Conservation (phyloP, 805 yeast species). For the Alloascoidea hylecoeti region DNA sequence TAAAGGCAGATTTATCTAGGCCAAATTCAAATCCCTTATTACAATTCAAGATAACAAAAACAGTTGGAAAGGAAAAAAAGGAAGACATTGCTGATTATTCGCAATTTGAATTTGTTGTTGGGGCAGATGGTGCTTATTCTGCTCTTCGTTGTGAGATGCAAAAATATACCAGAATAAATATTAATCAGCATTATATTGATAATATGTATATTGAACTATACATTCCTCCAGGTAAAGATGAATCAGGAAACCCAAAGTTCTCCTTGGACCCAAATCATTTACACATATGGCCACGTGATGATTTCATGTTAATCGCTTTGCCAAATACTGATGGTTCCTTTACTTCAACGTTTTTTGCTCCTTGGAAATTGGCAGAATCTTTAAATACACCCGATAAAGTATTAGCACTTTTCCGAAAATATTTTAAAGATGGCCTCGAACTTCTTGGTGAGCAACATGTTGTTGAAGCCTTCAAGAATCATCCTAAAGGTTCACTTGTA, state of each 20-base stretch:
- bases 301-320: conserved; percentile 81
- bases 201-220: conserved; percentile 71
- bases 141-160: conserved; percentile 57
- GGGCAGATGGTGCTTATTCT: conserved; percentile 82
- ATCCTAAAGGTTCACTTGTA: conserved; percentile 71
- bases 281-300: conserved; percentile 86
- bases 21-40: conserved; percentile 12
- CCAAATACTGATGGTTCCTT: conserved; percentile 80
- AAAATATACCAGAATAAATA: conserved; percentile 53
- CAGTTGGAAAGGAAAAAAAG: conserved; percentile 3
- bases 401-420: conserved; percentile 34
- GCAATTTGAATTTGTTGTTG: conserved; percentile 49
- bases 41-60: conserved; percentile 7
- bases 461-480: conserved; percentile 30
- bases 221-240: conserved; percentile 41
- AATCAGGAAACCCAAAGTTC: conserved; percentile 21
- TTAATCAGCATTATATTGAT: conserved; percentile 65
- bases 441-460: conserved; percentile 50
- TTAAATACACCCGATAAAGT: conserved; percentile 30
- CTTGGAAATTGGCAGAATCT: conserved; percentile 51
- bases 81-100: conserved; percentile 6
- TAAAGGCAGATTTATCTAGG: conserved; percentile 21
- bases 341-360: conserved; percentile 81
- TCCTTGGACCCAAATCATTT: conserved; percentile 58
- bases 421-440: conserved; percentile 65